Conservation (phyloP, 1,139 yeast species). For the Hansenula lynferdii region DNA sequence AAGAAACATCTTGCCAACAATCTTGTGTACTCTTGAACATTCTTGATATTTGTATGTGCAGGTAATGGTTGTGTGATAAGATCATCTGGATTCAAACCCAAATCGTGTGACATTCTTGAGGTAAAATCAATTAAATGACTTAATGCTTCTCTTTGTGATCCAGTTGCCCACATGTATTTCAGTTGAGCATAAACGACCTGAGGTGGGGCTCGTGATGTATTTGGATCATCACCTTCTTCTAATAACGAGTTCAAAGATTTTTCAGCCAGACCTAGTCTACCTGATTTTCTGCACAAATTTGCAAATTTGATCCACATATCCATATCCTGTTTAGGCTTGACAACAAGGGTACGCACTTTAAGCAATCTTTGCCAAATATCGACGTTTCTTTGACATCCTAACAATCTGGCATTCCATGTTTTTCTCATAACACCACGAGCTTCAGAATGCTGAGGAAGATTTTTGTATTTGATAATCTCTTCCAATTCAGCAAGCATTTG, state of each 20-base stretch:
- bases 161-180: slow-evolving; percentile 96
- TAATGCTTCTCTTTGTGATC: slow-evolving; percentile 82
- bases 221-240: slow-evolving; percentile 48
- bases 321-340: slow-evolving; percentile 95
- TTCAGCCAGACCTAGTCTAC: slow-evolving; percentile 88
- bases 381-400: slow-evolving; percentile 94
- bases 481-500: slow-evolving; percentile 97
- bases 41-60: slow-evolving; percentile 67
- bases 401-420: slow-evolving; percentile 89
- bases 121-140: slow-evolving; percentile 86
- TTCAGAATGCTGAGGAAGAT: slow-evolving; percentile 76
- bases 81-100: slow-evolving; percentile 76
- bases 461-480: slow-evolving; percentile 87
- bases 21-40: slow-evolving; percentile 80
- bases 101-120: slow-evolving; percentile 81
- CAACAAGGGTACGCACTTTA: slow-evolving; percentile 88
- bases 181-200: slow-evolving; percentile 96
- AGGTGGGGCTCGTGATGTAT: slow-evolving; percentile 83
- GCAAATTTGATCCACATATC: slow-evolving; percentile 99
- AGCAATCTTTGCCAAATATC: slow-evolving; percentile 98
- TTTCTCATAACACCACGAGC: slow-evolving; percentile 74
- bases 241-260: slow-evolving; percentile 77
- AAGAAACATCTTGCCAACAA: slow-evolving; percentile 89
- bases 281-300: slow-evolving; percentile 89
- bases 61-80: slow-evolving; percentile 88